These are phyloP conservation scores for Canariomyces notabilis DNA, from an alignment of 2,329 filamentous ascomycete genomes.

Conservation along the genomic window DNA sequence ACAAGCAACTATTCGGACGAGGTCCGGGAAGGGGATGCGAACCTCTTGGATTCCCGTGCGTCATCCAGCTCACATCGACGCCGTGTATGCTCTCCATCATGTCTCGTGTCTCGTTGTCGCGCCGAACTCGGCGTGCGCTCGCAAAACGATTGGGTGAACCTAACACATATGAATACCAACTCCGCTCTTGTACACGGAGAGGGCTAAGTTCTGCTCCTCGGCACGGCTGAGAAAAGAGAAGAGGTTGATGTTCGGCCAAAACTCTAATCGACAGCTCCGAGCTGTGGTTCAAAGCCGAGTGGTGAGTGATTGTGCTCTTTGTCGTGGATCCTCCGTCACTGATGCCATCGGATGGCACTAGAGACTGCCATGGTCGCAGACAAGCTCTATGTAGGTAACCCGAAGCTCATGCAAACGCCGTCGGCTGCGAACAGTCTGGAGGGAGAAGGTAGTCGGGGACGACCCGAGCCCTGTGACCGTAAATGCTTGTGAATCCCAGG, in stretches of 20 bases:
- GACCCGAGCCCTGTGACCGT: background rate
- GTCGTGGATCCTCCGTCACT: slow-evolving; percentile 18
- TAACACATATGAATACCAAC: background rate
- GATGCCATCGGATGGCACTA: slow-evolving; percentile 13
- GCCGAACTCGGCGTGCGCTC: background rate
- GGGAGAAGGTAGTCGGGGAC: background rate
- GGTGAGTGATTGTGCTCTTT: slow-evolving; percentile 8
- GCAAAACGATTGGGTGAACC: background rate
- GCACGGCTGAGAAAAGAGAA: background rate
- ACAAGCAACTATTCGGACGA: background rate
- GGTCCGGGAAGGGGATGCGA: slow-evolving; percentile 30
- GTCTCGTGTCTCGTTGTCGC: slow-evolving; percentile 5
- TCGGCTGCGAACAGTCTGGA: too few relatives aligned
- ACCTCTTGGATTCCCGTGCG: slow-evolving; percentile 78
- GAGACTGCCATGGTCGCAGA: slow-evolving; percentile 20
- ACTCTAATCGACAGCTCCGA: background rate
- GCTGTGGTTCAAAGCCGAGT: background rate
- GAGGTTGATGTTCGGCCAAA: background rate
- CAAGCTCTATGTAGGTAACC: too few relatives aligned
- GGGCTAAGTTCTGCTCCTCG: background rate
- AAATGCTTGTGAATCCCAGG: slow-evolving; percentile 3
- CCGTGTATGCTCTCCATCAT: slow-evolving; percentile 75
- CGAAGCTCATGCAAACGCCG: too few relatives aligned
- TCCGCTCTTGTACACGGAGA: background rate
- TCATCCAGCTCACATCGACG: slow-evolving; percentile 86